Conservation (phyloP, 2,329 filamentous ascomycete species). For the Verticillium zaregamsianum region DNA sequence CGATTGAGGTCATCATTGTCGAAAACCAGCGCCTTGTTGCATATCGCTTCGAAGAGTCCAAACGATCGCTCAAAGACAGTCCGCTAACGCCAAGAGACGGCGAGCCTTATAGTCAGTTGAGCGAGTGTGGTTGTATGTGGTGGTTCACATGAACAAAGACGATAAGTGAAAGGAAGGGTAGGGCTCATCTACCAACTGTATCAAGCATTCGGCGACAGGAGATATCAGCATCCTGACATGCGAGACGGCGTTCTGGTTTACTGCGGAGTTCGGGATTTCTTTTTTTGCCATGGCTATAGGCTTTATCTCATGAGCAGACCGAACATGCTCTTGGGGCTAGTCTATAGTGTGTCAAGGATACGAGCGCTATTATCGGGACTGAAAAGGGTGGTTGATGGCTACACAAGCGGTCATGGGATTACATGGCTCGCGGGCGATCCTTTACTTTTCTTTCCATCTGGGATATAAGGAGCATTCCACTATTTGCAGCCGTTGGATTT, state of each 20-base stretch:
- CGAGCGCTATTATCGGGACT: not conserved
- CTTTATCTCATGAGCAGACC: not conserved
- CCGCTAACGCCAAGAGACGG: conserved; percentile 6
- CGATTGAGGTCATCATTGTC: conserved; percentile 37
- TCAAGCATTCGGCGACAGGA: not conserved
- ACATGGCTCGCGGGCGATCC: not conserved
- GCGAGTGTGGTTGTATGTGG: conserved; percentile 51
- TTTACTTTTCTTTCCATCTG: not conserved
- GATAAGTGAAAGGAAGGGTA: not conserved
- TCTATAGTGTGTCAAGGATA: not conserved
- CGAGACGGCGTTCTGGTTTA: not conserved
- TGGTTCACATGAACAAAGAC: conserved; percentile 33
- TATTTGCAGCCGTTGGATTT: not conserved
- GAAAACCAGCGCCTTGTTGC: conserved; percentile 24
- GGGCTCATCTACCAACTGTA: not conserved
- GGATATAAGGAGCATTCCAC: not conserved
- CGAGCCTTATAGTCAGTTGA: conserved; percentile 30
- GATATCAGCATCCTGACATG: not conserved
- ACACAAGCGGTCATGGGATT: not conserved
- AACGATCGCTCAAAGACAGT: conserved; percentile 2
- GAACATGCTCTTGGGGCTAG: not conserved
- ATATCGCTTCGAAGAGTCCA: conserved; percentile 1
- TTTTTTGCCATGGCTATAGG: not conserved
- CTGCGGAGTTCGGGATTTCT: not conserved
- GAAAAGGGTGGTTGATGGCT: not conserved